A percentile compares a stretch with the other conserved stretches of the same genome.
These are phyloP conservation scores for Entrophospora sp. DNA, from an alignment of 192 early-diverging fungal genomes.

Conservation along the genomic window DNA sequence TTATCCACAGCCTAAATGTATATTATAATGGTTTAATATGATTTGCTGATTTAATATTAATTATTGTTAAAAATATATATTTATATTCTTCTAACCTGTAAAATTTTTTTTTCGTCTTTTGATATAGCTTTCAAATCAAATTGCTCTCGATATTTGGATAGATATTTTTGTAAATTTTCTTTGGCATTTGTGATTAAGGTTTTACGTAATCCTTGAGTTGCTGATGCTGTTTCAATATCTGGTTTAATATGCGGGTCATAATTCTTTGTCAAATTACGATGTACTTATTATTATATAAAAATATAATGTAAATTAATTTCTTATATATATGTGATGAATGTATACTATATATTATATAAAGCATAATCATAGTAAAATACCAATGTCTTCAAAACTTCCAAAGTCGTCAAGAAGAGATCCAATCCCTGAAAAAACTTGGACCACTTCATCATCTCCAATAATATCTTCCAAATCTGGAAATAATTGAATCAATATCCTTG, in stretches of 20 bases:
- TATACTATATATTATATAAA: not conserved
- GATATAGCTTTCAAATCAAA: not conserved
- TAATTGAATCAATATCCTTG: conserved; percentile 40
- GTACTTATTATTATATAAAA: conserved; percentile 16
- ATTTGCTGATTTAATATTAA: not conserved
- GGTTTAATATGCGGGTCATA: conserved; percentile 36
- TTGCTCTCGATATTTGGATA: conserved; percentile 32
- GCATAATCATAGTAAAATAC: conserved; percentile 23
- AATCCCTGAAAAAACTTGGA: conserved; percentile 38
- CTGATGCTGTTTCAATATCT: conserved; percentile 30
- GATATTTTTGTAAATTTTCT: conserved; percentile 47
- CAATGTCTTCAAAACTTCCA: conserved; percentile 39
- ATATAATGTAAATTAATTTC: conserved; percentile 14
- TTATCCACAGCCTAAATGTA: conserved; percentile 29
- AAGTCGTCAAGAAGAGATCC: conserved; percentile 23
- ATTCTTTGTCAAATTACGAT: conserved; percentile 26
- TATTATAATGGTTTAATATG: not conserved
- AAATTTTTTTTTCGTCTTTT: not conserved
- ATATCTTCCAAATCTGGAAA: conserved; percentile 35
- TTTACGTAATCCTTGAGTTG: conserved; percentile 28
- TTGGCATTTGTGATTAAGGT: conserved; percentile 50
- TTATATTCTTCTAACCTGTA: not conserved
- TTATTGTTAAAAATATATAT: not conserved
- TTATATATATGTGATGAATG: not conserved
- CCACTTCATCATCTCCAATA: conserved; percentile 14